These are phyloP conservation scores for Mediolabrus comicus DNA, from an alignment of 108 stramenopile genomes.

Conservation along the genomic window DNA sequence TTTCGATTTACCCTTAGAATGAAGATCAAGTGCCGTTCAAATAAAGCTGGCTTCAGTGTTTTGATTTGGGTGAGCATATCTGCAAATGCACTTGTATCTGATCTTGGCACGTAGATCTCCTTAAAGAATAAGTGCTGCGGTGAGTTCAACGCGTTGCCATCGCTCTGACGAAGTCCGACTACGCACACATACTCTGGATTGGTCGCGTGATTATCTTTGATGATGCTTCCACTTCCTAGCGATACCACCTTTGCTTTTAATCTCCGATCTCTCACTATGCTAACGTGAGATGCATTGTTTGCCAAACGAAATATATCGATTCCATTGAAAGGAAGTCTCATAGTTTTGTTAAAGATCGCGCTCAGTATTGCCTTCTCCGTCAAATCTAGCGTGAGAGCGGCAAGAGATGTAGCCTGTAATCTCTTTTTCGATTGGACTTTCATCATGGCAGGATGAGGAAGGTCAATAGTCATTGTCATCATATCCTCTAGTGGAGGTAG, in stretches of 20 bases:
- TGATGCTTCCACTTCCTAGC: slow-evolving; percentile 4
- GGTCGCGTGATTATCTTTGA: slow-evolving; percentile 63
- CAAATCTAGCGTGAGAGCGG: slow-evolving; percentile 54
- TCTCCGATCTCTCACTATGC: slow-evolving; percentile 7
- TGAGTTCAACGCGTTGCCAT: slow-evolving; percentile 4
- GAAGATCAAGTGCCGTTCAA: slow-evolving; percentile 28
- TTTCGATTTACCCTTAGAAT: slow-evolving; percentile 29
- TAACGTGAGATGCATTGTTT: slow-evolving; percentile 12
- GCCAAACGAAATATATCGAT: slow-evolving; percentile 23
- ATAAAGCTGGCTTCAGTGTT: slow-evolving; percentile 17
- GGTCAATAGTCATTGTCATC: slow-evolving; percentile 32
- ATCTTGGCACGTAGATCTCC: slow-evolving; percentile 8
- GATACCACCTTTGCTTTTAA: neutral
- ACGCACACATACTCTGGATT: slow-evolving; percentile 71
- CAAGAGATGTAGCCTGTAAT: slow-evolving; percentile 52
- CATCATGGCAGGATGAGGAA: slow-evolving; percentile 70
- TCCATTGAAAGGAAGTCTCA: slow-evolving; percentile 7
- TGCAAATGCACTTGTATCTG: slow-evolving; percentile 31
- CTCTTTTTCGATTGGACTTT: slow-evolving; percentile 31
- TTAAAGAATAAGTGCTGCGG: slow-evolving; percentile 40
- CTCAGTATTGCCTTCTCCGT: slow-evolving; percentile 42
- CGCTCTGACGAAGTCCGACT: slow-evolving; percentile 34
- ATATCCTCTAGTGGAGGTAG: slow-evolving; percentile 48
- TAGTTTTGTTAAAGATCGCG: slow-evolving; percentile 21
- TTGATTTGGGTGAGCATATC: slow-evolving; percentile 22